Conservation (phyloP, 768 basidiomycete genomes). For the Termitomyces sp. region DNA sequence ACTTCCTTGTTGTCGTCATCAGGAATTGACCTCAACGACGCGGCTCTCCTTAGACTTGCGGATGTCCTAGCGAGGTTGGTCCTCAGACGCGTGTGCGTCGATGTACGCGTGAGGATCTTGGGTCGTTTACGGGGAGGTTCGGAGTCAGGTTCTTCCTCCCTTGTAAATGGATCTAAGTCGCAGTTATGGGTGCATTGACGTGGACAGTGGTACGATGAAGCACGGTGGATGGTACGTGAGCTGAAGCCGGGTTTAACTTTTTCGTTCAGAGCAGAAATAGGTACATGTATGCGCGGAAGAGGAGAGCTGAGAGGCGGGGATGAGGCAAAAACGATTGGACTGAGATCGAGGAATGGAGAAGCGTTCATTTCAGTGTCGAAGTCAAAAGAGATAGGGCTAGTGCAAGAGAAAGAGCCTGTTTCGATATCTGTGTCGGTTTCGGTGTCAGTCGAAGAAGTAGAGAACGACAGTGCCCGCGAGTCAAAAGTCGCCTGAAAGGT, state of each 20-base stretch:
- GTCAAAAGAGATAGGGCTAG: not conserved
- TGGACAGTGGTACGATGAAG: not conserved
- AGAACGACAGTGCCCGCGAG: not conserved
- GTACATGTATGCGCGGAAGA: not conserved
- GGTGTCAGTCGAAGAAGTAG: not conserved
- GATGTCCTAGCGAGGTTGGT: not conserved
- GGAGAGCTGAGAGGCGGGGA: not conserved
- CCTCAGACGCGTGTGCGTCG: not conserved
- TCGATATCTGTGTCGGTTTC: not conserved
- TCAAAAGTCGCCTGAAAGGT: constrained; percentile 2
- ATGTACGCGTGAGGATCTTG: not conserved
- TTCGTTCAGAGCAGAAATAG: not conserved
- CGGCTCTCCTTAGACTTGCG: constrained; percentile 5
- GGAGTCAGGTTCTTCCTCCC: not conserved
- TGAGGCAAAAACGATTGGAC: constrained; percentile 1
- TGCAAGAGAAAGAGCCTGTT: not conserved
- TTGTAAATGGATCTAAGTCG: not conserved
- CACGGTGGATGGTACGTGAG: constrained; percentile 8
- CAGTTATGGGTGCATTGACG: not conserved
- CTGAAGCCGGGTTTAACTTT: not conserved
- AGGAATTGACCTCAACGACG: not conserved
- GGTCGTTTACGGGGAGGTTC: not conserved
- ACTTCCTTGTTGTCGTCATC: not conserved
- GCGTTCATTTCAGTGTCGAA: not conserved
- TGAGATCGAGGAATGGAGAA: not conserved